Percentiles rank a stretch among this genome's conserved stretches.
These are phyloP conservation scores for Pyrenophora graminea DNA, from an alignment of 2,329 filamentous ascomycete genomes.

Conservation along the genomic window DNA sequence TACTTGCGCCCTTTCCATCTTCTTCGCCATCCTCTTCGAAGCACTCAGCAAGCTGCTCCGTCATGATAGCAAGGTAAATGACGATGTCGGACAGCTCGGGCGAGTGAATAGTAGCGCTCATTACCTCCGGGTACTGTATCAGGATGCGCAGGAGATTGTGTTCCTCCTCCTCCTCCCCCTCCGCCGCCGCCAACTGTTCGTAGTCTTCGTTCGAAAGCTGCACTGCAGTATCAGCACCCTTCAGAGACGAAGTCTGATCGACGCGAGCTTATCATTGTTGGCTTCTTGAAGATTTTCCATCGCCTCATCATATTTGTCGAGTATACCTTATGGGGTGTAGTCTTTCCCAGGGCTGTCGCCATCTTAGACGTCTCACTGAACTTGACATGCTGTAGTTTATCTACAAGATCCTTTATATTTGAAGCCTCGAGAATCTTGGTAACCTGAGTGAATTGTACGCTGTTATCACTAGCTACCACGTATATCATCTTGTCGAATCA, in stretches of 20 bases:
- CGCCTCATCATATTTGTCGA: conserved; percentile 51
- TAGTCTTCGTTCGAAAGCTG: conserved; percentile 31
- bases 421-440: conserved; percentile 78
- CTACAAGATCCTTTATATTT: conserved; percentile 68
- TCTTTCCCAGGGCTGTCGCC: conserved; percentile 57
- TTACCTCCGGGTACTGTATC: conserved; percentile 39
- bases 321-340: conserved; percentile 69
- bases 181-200: conserved; percentile 12
- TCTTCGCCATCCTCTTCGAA: conserved; percentile 22
- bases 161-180: conserved; percentile 24
- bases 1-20: background rate
- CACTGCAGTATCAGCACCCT: conserved; percentile 6
- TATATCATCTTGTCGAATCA: conserved; percentile 81
- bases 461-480: conserved; percentile 73
- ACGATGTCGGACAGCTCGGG: conserved; percentile 36
- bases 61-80: conserved; percentile 33
- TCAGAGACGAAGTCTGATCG: conserved; percentile 28
- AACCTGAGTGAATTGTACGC: conserved; percentile 72
- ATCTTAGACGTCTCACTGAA: conserved; percentile 68
- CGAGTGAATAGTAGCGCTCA: conserved; percentile 28
- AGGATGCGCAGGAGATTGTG: conserved; percentile 35
- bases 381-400: conserved; percentile 73
- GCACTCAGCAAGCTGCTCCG: conserved; percentile 30
- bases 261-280: conserved; percentile 23
- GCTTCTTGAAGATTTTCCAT: conserved; percentile 20